These are phyloP conservation scores for Aspergillus sparsus DNA, from an alignment of 495 filamentous ascomycete species.

Conservation along the genomic window DNA sequence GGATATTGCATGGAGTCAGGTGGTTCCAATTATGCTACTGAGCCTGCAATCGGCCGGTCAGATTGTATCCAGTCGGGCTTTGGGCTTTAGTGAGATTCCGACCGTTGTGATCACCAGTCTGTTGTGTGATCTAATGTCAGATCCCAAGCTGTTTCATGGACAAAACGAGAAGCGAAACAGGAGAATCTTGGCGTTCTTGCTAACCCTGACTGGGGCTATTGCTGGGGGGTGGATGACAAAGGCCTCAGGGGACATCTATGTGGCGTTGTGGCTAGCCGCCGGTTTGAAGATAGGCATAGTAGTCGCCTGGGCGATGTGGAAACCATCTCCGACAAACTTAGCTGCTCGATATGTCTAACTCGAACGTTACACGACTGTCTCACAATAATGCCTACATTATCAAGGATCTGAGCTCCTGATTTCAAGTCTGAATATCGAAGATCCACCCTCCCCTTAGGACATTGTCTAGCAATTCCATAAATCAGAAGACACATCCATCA, in stretches of 20 bases:
- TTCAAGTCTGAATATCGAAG: neutral
- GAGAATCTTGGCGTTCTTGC: conserved; percentile 53
- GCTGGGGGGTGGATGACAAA: conserved; percentile 63
- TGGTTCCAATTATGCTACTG: conserved; percentile 59
- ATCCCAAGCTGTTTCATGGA: conserved; percentile 53
- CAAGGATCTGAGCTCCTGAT: neutral
- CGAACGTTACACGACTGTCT: conserved; percentile 3
- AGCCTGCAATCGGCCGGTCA: conserved; percentile 70
- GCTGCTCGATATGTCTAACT: neutral
- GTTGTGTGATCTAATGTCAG: conserved; percentile 63
- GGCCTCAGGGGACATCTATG: conserved; percentile 48
- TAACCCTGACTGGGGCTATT: conserved; percentile 61
- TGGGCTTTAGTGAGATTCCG: conserved; percentile 69
- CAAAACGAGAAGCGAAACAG: conserved; percentile 67
- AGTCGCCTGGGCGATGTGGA: conserved; percentile 43
- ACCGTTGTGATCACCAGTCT: conserved; percentile 71
- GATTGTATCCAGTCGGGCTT: conserved; percentile 60
- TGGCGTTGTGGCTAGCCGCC: conserved; percentile 56
- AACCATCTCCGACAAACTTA: neutral
- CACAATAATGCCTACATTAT: neutral
- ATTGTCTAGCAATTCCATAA: neutral
- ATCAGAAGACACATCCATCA: conserved; percentile 1
- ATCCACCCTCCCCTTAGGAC: neutral
- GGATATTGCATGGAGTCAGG: conserved; percentile 25
- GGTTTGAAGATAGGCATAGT: conserved; percentile 52